Evolutionary conservation across 129 eudicot genomes (phyloP).

Genomic region (Dittrichia graveolens): DNA sequence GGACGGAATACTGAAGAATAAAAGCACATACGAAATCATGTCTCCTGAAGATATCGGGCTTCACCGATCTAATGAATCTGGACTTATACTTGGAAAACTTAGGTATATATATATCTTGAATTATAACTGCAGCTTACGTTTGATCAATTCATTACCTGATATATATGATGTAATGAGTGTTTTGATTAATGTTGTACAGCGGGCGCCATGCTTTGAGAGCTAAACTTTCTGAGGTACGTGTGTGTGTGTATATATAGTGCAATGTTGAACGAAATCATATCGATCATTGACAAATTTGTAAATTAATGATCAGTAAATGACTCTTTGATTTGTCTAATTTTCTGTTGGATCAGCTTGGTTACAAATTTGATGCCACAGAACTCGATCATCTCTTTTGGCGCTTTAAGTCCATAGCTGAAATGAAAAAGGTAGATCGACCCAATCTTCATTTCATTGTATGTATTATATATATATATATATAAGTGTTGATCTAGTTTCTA

Average conservation of each 20-base stretch:
- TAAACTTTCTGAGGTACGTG: slow-evolving; percentile 60
- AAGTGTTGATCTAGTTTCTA: too few relatives aligned
- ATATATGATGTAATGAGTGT: too few relatives aligned
- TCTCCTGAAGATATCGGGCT: slow-evolving; percentile 94
- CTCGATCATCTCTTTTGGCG: slow-evolving; percentile 72
- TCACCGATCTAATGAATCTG: slow-evolving; percentile 71
- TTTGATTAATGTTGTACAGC: slow-evolving; percentile 38
- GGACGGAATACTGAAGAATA: slow-evolving; percentile 91
- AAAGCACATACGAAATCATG: slow-evolving; percentile 76
- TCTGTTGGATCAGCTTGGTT: slow-evolving; percentile 53
- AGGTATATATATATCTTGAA: not conserved
- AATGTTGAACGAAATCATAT: not conserved
- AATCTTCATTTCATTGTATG: too few relatives aligned
- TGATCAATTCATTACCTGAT: not conserved
- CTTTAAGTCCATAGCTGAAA: slow-evolving; percentile 67
- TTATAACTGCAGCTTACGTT: not conserved
- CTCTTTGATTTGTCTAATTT: too few relatives aligned
- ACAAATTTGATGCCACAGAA: slow-evolving; percentile 59
- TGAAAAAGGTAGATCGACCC: slow-evolving; percentile 36
- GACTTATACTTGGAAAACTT: slow-evolving; percentile 80
- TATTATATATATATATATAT: too few relatives aligned
- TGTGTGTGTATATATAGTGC: slow-evolving; percentile 10
- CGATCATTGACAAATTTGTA: not conserved
- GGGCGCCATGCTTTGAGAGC: slow-evolving; percentile 91
- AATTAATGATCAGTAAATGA: not conserved